These are phyloP conservation scores for Ophiocordyceps camponoti-leonardi DNA, from an alignment of 2,329 filamentous ascomycete genomes.

Conservation along the genomic window DNA sequence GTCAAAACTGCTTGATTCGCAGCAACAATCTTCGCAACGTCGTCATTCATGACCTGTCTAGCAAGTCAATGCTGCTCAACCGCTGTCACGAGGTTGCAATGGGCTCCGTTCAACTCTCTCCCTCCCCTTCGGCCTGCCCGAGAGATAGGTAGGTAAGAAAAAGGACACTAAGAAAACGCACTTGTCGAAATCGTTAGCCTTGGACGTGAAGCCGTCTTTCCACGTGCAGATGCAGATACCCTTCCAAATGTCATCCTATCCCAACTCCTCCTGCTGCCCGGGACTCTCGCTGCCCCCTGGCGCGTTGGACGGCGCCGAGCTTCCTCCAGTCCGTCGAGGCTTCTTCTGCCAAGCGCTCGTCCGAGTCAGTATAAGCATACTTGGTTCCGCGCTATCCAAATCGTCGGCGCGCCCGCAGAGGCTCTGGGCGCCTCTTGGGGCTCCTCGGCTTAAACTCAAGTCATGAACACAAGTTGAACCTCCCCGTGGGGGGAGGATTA, in stretches of 20 bases:
- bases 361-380: neutral
- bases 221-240: neutral
- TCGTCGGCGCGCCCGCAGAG: neutral
- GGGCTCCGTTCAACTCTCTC: neutral
- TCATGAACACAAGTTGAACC: too few species aligned
- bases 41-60: too few species aligned
- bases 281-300: neutral
- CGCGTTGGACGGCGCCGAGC: neutral
- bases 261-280: neutral
- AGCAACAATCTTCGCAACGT: too few species aligned
- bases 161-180: neutral
- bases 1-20: too few species aligned
- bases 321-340: neutral
- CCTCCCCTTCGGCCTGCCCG: neutral
- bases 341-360: neutral
- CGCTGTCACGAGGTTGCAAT: neutral
- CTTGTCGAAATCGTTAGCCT: neutral
- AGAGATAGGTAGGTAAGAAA: neutral
- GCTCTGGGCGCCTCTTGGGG: neutral
- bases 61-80: neutral
- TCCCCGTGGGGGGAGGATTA: too few species aligned
- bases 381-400: too few species aligned
- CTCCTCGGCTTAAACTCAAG: neutral
- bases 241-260: neutral
- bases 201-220: neutral